These are phyloP conservation scores for Malbranchea cinnamomea DNA, from an alignment of 2,329 filamentous ascomycete species.

Conservation along the genomic window DNA sequence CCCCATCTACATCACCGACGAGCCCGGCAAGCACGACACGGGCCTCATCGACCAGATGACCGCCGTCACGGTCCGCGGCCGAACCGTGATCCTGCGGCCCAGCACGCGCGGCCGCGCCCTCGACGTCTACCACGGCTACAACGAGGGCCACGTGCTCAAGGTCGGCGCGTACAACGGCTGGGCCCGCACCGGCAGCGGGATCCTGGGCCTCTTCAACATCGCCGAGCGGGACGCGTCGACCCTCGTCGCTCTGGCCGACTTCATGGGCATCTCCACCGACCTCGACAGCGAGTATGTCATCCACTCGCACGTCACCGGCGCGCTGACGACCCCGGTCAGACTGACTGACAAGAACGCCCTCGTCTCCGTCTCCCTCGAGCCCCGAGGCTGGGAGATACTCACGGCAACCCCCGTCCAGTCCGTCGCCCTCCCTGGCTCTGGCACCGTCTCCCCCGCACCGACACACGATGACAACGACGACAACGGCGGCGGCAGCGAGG, in stretches of 20 bases:
- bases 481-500: conserved; percentile 18
- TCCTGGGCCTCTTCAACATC: conserved; percentile 78
- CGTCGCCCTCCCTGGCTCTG: conserved; percentile 31
- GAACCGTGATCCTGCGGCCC: conserved; percentile 68
- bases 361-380: conserved; percentile 47
- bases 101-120: conserved; percentile 57
- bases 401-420: conserved; percentile 53
- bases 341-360: conserved; percentile 28
- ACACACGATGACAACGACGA: conserved; percentile 25
- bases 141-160: conserved; percentile 59
- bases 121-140: conserved; percentile 60
- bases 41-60: conserved; percentile 68
- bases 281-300: conserved; percentile 50
- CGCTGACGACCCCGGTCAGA: conserved; percentile 33
- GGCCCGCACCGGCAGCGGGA: conserved; percentile 53
- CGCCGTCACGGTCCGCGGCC: conserved; percentile 53
- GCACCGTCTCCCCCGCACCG: no score
- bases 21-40: conserved; percentile 66
- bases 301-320: conserved; percentile 53
- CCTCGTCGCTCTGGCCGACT: conserved; percentile 53
- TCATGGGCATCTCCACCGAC: conserved; percentile 50
- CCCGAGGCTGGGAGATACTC: conserved; percentile 65
- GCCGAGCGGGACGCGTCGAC: conserved; percentile 48
- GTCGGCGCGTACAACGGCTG: conserved; percentile 63
- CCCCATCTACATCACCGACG: conserved; percentile 87